Evolutionary conservation across 164 flowering plant genomes (phyloP).

Genomic region (Cinnamomum micranthum): DNA sequence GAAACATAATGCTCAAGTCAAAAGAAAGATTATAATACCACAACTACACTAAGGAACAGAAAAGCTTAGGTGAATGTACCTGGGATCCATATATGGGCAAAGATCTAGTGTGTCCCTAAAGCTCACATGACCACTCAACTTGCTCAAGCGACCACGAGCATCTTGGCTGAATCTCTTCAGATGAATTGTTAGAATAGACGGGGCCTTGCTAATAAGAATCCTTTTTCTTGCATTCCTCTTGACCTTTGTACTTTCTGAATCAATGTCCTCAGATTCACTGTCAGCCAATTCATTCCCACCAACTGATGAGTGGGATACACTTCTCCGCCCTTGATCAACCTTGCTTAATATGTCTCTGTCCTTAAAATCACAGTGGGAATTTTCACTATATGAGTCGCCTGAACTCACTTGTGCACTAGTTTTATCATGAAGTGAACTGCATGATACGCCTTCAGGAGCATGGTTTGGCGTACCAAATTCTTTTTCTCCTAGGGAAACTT

Average conservation of each 20-base stretch:
- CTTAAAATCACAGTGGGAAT: neutral
- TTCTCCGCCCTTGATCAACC: conserved; percentile 14
- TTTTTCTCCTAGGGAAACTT: conserved; percentile 12
- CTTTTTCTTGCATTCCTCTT: conserved; percentile 88
- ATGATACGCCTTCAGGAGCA: conserved; percentile 17
- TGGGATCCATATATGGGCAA: conserved; percentile 70
- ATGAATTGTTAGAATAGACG: conserved; percentile 82
- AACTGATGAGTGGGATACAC: conserved; percentile 5
- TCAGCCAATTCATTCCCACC: conserved; percentile 30
- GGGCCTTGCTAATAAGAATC: conserved; percentile 64
- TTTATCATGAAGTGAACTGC: conserved; percentile 12
- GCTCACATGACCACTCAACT: conserved; percentile 78
- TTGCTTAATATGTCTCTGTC: conserved; percentile 1
- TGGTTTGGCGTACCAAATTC: conserved; percentile 10
- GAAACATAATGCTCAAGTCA: neutral
- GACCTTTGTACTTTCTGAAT: conserved; percentile 42
- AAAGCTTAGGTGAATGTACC: conserved; percentile 42
- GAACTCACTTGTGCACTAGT: conserved; percentile 19
- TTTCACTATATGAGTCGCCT: neutral
- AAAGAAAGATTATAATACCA: neutral
- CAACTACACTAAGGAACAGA: neutral
- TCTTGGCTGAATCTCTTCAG: conserved; percentile 94
- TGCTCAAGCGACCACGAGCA: conserved; percentile 85
- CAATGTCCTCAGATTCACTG: conserved; percentile 34
- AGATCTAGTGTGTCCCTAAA: conserved; percentile 70